Conservation (phyloP, 1,139 yeast species). For the Spathaspora jeffriesii region DNA sequence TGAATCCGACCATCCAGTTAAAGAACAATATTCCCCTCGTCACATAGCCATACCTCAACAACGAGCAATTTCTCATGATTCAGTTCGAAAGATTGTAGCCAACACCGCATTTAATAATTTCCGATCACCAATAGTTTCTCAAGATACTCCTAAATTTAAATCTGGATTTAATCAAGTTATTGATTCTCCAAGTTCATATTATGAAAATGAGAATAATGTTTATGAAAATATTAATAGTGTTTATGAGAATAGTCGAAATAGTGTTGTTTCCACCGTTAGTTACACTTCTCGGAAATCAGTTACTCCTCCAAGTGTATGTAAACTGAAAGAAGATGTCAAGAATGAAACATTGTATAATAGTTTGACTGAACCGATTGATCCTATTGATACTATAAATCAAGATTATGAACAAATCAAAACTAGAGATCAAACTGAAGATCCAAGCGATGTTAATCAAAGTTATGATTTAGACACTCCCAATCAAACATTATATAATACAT, state of each 20-base stretch:
- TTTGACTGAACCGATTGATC: too few species aligned
- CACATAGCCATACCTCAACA: neutral
- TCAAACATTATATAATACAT: neutral
- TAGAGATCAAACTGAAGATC: too few species aligned
- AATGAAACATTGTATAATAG: too few species aligned
- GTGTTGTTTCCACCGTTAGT: neutral
- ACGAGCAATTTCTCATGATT: neutral
- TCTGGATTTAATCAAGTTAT: conserved; percentile 4
- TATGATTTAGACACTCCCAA: neutral
- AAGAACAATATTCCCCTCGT: neutral
- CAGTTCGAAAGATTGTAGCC: conserved; percentile 18
- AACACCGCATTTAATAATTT: conserved; percentile 47
- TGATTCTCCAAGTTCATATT: conserved; percentile 6
- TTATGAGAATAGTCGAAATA: too few species aligned
- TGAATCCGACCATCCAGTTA: neutral
- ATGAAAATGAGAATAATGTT: conserved; percentile 5
- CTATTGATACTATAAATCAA: too few species aligned
- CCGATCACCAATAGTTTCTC: conserved; percentile 20
- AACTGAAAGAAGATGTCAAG: neutral
- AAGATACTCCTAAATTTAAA: conserved; percentile 7
- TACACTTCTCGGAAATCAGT: neutral
- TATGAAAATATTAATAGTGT: too few species aligned
- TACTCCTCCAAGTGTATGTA: neutral
- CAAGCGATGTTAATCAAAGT: too few species aligned
- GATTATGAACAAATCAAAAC: too few species aligned